A percentile compares a stretch with the other conserved stretches of the same genome.
phyloP scores from a whole-genome alignment of 2,329 filamentous ascomycete genomes.

The Aspergillus persii region DNA sequence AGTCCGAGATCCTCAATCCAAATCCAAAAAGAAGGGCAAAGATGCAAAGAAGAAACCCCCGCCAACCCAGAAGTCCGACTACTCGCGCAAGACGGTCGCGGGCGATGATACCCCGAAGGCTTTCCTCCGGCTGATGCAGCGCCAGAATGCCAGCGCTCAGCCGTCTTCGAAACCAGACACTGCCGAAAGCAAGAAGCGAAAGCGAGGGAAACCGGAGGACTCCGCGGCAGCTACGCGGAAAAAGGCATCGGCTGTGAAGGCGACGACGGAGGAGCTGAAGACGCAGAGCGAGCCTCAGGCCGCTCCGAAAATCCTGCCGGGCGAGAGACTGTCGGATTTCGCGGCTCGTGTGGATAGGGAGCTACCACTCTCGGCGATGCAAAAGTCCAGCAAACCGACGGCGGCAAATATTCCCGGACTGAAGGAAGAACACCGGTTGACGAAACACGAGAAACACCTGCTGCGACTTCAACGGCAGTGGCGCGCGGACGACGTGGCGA shows the following conservation, averaged over 20 bases:
- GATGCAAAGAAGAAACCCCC: constrained; percentile 49
- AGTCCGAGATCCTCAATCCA: constrained; percentile 46
- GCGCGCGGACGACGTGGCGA: constrained; percentile 53
- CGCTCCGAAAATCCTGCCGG: constrained; percentile 70
- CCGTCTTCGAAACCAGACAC: constrained; percentile 66
- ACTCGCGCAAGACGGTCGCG: constrained; percentile 31
- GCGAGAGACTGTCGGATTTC: constrained; percentile 81
- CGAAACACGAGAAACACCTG: constrained; percentile 80
- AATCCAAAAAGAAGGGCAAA: constrained; percentile 35
- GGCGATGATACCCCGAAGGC: constrained; percentile 82
- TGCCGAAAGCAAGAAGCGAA: constrained; percentile 49
- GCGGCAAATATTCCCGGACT: constrained; percentile 28
- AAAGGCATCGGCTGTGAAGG: constrained; percentile 19
- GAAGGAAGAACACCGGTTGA: constrained; percentile 59
- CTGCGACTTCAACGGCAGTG: constrained; percentile 58
- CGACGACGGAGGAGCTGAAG: constrained; percentile 6
- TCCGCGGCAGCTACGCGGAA: constrained; percentile 13
- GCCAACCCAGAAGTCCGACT: constrained; percentile 31
- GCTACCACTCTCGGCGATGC: constrained; percentile 71
- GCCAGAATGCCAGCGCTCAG: constrained; percentile 56
- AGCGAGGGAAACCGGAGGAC: constrained; percentile 31
- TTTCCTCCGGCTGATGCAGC: constrained; percentile 81
- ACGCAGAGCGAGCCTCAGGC: constrained; percentile 16
- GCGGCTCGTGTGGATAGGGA: constrained; percentile 78
- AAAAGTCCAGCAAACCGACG: constrained; percentile 49